Evolutionary conservation across 164 flowering plant species (phyloP).

Genomic region (Aristolochia fimbriata): DNA sequence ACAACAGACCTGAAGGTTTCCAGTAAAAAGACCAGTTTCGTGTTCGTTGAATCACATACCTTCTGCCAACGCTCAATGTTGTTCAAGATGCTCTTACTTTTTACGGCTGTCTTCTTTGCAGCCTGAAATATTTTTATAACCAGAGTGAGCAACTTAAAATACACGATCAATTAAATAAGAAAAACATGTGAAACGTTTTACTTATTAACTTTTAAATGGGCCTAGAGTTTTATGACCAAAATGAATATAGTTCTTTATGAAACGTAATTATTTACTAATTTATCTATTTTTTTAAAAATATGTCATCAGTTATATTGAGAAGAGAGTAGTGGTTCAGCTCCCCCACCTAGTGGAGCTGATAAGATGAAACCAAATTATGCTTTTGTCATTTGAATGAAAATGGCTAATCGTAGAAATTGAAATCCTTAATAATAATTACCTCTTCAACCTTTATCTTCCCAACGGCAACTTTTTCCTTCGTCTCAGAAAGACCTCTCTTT

Average conservation of each 20-base stretch:
- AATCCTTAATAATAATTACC: conserved; percentile 22
- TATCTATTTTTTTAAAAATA: neutral
- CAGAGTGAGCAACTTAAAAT: too few species aligned
- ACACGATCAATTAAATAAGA: too few species aligned
- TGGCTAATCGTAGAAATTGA: neutral
- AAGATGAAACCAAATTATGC: neutral
- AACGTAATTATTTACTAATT: neutral
- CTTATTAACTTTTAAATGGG: neutral
- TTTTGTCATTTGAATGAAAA: neutral
- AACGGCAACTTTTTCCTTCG: conserved; percentile 76
- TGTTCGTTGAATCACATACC: conserved; percentile 26
- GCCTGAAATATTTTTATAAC: conserved; percentile 36
- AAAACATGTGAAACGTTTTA: too few species aligned
- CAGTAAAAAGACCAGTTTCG: neutral
- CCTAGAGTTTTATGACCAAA: too few species aligned
- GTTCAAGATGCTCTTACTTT: conserved; percentile 64
- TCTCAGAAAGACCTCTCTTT: conserved; percentile 69
- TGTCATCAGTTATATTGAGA: neutral
- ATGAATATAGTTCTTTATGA: too few species aligned
- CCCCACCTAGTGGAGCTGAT: too few species aligned
- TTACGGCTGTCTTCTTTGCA: conserved; percentile 83
- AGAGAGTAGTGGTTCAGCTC: neutral
- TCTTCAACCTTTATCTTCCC: conserved; percentile 89
- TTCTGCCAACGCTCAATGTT: conserved; percentile 93
- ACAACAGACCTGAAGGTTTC: conserved; percentile 1